phyloP scores from a whole-genome alignment of 2,329 filamentous ascomycete genomes.

The Capronia epimyces region DNA sequence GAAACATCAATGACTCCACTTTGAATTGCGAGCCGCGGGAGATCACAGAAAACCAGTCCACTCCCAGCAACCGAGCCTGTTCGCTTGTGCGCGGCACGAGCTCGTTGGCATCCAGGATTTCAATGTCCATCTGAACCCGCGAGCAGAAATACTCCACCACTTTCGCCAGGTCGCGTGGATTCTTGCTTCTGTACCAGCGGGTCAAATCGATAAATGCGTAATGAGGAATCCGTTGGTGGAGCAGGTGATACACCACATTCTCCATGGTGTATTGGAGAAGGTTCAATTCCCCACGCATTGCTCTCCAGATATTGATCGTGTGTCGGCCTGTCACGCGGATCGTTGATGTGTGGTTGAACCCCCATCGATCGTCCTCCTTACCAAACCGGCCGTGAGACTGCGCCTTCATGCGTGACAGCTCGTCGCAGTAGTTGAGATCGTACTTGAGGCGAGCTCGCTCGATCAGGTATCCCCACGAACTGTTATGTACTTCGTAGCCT shows the following conservation, averaged over 20 bases:
- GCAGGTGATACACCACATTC: constrained; percentile 85
- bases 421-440: constrained; percentile 83
- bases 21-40: constrained; percentile 96
- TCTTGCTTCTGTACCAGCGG: constrained; percentile 69
- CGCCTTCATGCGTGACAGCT: constrained; percentile 81
- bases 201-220: constrained; percentile 77
- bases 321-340: constrained; percentile 90
- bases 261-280: constrained; percentile 93
- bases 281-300: constrained; percentile 89
- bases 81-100: constrained; percentile 84
- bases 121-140: constrained; percentile 74
- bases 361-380: constrained; percentile 84
- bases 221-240: constrained; percentile 82
- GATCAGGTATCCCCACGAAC: constrained; percentile 92
- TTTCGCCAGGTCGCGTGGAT: constrained; percentile 64
- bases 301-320: constrained; percentile 95
- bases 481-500: constrained; percentile 88
- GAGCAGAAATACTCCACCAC: constrained; percentile 71
- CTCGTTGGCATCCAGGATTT: constrained; percentile 86
- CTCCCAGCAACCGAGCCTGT: constrained; percentile 83
- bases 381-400: constrained; percentile 78
- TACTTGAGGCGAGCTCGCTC: constrained; percentile 82
- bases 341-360: constrained; percentile 87
- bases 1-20: constrained; percentile 97
- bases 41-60: constrained; percentile 96